Evolutionary conservation across 768 basidiomycete genomes (phyloP).

Genomic region (Russula ochroleuca): DNA sequence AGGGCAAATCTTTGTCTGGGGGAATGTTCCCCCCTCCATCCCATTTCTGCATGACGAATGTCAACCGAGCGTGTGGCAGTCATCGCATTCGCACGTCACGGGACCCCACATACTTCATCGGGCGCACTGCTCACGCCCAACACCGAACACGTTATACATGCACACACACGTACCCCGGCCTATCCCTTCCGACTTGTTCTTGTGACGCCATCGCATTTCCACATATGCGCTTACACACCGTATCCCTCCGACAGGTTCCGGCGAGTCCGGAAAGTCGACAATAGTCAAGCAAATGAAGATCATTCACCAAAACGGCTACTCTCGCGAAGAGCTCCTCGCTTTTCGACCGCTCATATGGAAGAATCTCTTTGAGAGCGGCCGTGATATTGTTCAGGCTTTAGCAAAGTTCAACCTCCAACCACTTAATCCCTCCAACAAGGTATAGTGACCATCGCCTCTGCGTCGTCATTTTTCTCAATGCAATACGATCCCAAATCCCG

Average conservation of each 20-base stretch:
- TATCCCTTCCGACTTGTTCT: background rate
- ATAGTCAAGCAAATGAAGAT: constrained; percentile 99
- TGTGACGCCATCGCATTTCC: constrained; percentile 7
- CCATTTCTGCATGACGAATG: too few relatives aligned
- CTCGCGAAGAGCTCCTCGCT: constrained; percentile 65
- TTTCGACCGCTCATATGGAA: constrained; percentile 78
- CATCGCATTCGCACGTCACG: background rate
- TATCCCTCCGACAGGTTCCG: constrained; percentile 59
- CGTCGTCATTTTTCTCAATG: background rate
- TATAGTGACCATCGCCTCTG: constrained; percentile 28
- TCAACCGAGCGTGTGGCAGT: background rate
- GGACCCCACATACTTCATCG: background rate
- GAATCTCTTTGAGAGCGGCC: constrained; percentile 85
- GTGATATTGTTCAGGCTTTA: constrained; percentile 81
- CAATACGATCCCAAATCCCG: constrained; percentile 16
- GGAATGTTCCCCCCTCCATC: too few relatives aligned
- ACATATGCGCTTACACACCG: constrained; percentile 1
- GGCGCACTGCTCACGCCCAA: background rate
- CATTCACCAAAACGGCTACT: constrained; percentile 90
- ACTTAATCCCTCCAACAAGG: constrained; percentile 59
- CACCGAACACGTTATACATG: background rate
- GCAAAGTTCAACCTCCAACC: constrained; percentile 82
- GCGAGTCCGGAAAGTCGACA: constrained; percentile 92
- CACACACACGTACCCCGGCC: background rate
- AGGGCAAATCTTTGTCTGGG: background rate